These are phyloP conservation scores for Suillus hirtellus DNA, from an alignment of 768 basidiomycete genomes.

Conservation along the genomic window DNA sequence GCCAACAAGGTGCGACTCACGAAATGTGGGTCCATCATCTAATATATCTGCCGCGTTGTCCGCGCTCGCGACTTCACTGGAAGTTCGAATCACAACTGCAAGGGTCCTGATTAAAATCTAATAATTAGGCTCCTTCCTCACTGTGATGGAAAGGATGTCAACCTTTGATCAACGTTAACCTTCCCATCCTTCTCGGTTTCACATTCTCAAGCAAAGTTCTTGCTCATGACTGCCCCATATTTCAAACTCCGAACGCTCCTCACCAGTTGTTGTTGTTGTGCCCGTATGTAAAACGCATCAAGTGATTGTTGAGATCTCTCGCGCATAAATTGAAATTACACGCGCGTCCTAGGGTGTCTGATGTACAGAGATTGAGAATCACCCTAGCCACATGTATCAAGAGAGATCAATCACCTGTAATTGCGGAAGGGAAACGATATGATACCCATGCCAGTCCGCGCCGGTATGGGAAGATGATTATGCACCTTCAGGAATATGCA, in stretches of 20 bases:
- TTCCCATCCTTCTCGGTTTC: neutral
- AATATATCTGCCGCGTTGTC: neutral
- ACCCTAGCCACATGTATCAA: neutral
- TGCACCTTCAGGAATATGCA: neutral
- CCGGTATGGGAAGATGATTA: neutral
- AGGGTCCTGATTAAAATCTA: neutral
- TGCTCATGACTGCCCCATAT: neutral
- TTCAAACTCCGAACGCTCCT: neutral
- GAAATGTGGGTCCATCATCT: too few relatives aligned
- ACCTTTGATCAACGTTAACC: neutral
- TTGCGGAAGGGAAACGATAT: neutral
- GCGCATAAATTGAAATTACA: neutral
- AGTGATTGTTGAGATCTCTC: neutral
- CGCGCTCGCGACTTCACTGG: neutral
- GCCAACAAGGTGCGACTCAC: too few relatives aligned
- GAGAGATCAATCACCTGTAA: neutral
- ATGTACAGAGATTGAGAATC: neutral
- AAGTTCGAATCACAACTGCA: neutral
- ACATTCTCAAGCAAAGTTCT: neutral
- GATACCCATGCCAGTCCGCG: neutral
- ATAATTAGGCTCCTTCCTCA: neutral
- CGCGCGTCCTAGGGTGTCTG: neutral
- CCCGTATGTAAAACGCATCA: neutral
- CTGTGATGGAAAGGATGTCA: neutral
- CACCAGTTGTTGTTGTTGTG: neutral